Conservation (phyloP, 2,329 filamentous ascomycete species). For the Aureobasidium sp. region DNA sequence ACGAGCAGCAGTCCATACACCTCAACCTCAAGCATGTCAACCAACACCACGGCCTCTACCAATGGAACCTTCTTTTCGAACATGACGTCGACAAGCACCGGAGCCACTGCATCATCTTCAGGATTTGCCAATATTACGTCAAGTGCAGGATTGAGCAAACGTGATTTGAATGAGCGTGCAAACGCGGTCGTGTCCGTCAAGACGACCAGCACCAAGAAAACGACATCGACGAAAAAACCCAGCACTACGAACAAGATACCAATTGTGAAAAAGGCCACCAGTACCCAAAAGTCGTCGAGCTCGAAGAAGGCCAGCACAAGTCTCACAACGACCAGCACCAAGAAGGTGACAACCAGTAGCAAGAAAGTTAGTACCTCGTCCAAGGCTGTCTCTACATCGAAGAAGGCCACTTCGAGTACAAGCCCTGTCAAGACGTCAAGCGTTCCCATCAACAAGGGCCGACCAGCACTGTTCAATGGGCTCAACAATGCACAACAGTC, state of each 20-base stretch:
- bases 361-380: neutral
- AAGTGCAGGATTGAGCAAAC: neutral
- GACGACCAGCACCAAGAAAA: neutral
- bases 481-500: constrained; percentile 9
- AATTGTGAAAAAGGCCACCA: neutral
- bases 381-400: neutral
- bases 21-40: neutral
- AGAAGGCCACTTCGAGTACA: neutral
- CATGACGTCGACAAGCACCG: neutral
- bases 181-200: neutral
- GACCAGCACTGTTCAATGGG: neutral
- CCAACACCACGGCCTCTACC: neutral
- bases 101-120: neutral
- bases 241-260: neutral
- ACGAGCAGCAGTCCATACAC: neutral
- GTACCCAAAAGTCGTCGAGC: neutral
- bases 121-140: neutral
- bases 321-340: neutral
- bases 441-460: neutral
- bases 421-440: neutral
- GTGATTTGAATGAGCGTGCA: constrained; percentile 1
- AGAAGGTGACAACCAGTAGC: neutral
- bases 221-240: neutral
- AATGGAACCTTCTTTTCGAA: neutral
- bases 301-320: neutral